These are phyloP conservation scores for Fagopyrum tataricum DNA, from an alignment of 148 eudicot species.

Conservation along the genomic window DNA sequence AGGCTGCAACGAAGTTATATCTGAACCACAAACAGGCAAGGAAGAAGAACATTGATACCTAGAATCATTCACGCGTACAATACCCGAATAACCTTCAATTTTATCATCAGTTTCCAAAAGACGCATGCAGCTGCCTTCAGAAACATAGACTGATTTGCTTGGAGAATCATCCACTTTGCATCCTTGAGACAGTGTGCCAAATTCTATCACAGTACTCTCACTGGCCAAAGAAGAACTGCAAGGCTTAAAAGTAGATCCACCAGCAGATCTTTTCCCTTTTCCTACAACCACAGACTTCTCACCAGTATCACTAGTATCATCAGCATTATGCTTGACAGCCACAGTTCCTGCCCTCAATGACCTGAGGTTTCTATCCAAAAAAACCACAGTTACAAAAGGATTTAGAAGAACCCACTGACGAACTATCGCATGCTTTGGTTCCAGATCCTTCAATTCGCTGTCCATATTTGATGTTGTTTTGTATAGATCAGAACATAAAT, in stretches of 20 bases:
- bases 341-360: constrained; percentile 54
- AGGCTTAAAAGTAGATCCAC: constrained; percentile 13
- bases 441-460: constrained; percentile 32
- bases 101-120: constrained; percentile 25
- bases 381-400: constrained; percentile 77
- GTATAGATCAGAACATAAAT: constrained; percentile 57
- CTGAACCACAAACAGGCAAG: constrained; percentile 28
- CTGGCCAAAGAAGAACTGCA: constrained; percentile 23
- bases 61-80: constrained; percentile 20
- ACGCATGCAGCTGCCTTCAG: constrained; percentile 34
- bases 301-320: constrained; percentile 18
- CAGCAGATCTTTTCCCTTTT: constrained; percentile 19
- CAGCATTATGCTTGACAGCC: constrained; percentile 33
- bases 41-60: constrained; percentile 15
- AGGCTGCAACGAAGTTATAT: constrained; percentile 22
- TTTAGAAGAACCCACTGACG: constrained; percentile 66
- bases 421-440: constrained; percentile 38
- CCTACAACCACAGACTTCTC: constrained; percentile 19
- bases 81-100: constrained; percentile 15
- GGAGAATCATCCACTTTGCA: constrained; percentile 20
- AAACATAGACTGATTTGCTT: constrained; percentile 31
- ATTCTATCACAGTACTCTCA: constrained; percentile 22
- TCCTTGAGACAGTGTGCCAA: constrained; percentile 13
- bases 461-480: constrained; percentile 44
- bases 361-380: constrained; percentile 56